A percentile compares a stretch with the other conserved stretches of the same genome.
Conservation (phyloP, 2,329 filamentous ascomycete species). For the Apiospora sp. region DNA sequence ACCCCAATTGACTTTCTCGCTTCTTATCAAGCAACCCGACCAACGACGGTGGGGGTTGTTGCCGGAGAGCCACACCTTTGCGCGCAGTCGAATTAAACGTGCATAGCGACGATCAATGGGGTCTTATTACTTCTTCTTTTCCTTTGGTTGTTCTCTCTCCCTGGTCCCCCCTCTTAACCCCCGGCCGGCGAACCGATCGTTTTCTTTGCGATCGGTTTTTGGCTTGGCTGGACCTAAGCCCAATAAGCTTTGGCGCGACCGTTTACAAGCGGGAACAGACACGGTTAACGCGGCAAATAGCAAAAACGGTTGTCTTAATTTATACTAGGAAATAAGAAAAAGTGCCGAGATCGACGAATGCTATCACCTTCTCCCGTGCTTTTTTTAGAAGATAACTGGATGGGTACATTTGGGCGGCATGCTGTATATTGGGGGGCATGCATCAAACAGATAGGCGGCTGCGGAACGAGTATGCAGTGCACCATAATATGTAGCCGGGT, state of each 20-base stretch:
- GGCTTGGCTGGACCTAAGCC: neutral
- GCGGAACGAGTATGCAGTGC: neutral
- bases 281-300: neutral
- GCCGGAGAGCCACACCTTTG: neutral
- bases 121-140: neutral
- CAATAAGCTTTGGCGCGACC: conserved; percentile 10
- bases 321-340: neutral
- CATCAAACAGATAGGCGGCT: neutral
- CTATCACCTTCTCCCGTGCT: neutral
- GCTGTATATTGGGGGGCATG: neutral
- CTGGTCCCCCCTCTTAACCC: neutral
- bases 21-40: neutral
- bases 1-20: neutral
- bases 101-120: conserved; percentile 12
- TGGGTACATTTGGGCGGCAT: neutral
- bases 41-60: neutral
- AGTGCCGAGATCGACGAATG: neutral
- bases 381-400: neutral
- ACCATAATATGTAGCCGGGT: neutral
- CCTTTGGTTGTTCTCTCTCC: neutral
- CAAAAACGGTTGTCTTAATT: neutral
- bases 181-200: neutral
- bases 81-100: conserved; percentile 17
- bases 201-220: neutral
- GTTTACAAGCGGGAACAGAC: neutral